Evolutionary conservation across 164 flowering plant genomes (phyloP).

Genomic region (Vitis rupestris): DNA sequence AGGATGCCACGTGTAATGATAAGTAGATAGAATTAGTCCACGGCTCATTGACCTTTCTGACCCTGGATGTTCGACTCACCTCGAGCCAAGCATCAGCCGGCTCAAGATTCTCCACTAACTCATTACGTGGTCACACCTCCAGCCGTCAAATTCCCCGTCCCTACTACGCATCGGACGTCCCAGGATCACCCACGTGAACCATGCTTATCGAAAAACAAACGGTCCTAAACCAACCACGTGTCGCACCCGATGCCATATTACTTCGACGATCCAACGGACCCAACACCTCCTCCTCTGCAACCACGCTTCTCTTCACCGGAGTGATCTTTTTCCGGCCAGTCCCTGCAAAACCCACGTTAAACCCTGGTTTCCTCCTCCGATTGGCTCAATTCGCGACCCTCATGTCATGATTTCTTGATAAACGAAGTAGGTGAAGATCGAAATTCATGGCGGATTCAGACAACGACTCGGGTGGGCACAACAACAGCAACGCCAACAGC

Average conservation of each 20-base stretch:
- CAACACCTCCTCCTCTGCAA: conserved; percentile 9
- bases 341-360: background rate
- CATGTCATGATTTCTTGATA: too few species aligned
- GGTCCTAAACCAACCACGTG: conserved; percentile 35
- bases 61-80: background rate
- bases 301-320: background rate
- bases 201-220: conserved; percentile 52
- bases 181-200: conserved; percentile 7
- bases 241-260: conserved; percentile 34
- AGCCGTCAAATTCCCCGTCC: conserved; percentile 1
- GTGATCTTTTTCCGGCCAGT: background rate
- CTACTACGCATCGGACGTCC: conserved; percentile 19
- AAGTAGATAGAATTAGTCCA: too few species aligned
- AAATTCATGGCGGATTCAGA: conserved; percentile 39
- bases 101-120: background rate
- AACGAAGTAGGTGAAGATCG: too few species aligned
- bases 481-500: conserved; percentile 20
- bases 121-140: conserved; percentile 1
- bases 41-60: background rate
- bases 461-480: conserved; percentile 39
- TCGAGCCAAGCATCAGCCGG: conserved; percentile 11
- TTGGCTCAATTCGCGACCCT: background rate
- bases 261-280: conserved; percentile 48
- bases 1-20: too few species aligned
- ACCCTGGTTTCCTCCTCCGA: background rate